Evolutionary conservation across 345 rosid genomes (phyloP), one percentile per base, ranked within the genome.

Genomic region (Lagerstroemia speciosa): DNA sequence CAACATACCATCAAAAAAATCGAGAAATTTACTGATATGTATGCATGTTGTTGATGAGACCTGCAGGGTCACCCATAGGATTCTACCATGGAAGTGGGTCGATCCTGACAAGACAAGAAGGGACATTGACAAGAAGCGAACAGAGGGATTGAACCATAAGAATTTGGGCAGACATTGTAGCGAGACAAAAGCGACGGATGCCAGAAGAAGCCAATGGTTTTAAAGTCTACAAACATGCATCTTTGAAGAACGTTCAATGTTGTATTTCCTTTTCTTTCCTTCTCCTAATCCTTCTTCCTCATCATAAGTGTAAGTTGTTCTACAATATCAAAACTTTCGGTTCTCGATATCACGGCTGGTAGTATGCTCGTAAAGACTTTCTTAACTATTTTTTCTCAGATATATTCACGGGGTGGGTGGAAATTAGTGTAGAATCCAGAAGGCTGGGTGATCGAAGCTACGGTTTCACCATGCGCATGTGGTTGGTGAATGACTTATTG

Each of bases 201-300:
- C 58, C 63, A 71, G 76, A 82, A 73, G 82, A 72, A 81, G 77
- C 82, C 75, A 78, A 74, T 46, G 46, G 40, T 6, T 65, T 70
- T 63, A 41, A 41, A 41, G 46, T 16, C 38, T 36, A 36, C 38
- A 0, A 67, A 76, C 69, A 77, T 63, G 34, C 22, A 80, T 76
- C 84, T 71, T 78, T 32, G 81, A 72, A 69, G 77, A 73, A 81
- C 82, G 86, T 81, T 83, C 90, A 85, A 63, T 1, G 5, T 5
- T 41, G 14, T 41, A 0, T 9, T 9, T 14, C 46, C 14, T 2
- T 2, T 10, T 60, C 27, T 20, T 29, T 60, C 20, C 20, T 1
- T 62, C 65, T 62, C 24, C 40, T 62, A 62, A 33, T 15, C 26
- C 16, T 3, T 32, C 65, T 60, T 20, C 7, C 24, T 48, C 19